Evolutionary conservation across 2,329 filamentous ascomycete genomes (phyloP), one percentile per base, ranked within the genome.

Genomic region (Xylariaceae sp.): DNA sequence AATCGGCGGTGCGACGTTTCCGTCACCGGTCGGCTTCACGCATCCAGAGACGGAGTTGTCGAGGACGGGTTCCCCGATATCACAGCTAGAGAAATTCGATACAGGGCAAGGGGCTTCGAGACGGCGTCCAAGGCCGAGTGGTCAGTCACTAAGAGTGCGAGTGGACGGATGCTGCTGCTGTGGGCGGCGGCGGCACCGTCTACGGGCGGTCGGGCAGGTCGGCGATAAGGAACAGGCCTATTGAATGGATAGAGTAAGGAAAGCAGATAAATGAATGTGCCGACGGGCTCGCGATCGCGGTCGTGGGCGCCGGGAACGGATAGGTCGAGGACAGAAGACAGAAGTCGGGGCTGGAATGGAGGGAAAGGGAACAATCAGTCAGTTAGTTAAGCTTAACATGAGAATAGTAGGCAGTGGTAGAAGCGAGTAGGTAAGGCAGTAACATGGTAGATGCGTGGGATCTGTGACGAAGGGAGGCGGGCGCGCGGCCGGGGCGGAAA

Each of bases 21-120:
- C 49, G 48, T 53, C 50, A 52, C 50, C 44, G 44, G 39, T n/a
- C 37, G 38, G 38, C 39, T 40, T 46, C 45, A 34, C 31, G 46
- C 51, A 55, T 55, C 44, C 49, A 49, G 50, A 39, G 32, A 26
- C 27, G 24, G 40, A 33, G 40, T 45, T 34, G 39, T 51, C 49
- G 48, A 51, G 45, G 51, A 46, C 33, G 25, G 35, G 30, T 18
- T 44, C 43, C 44, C 39, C 47, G 51, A 46, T 33, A 33, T 17
- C 36, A 30, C 19, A 23, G 17, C 15, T 39, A 26, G 13, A 29
- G 13, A 16, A 12, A 22, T 22, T 12, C n/a, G n/a, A n/a, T n/a
- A n/a, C n/a, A n/a, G n/a, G n/a, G n/a, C n/a, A n/a, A n/a, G n/a
- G n/a, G n/a, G n/a, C n/a, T n/a, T n/a, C n/a, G n/a, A n/a, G n/a